Percentiles rank a stretch among this genome's conserved stretches.
phyloP scores from a whole-genome alignment of 176 grass and related monocot genomes.

The sorghum (Sorghum bicolor) region Sorghum_bicolor_NCBIv3 NC_012875.2:54965501-54966000 shows the following conservation, averaged over 20 bases:
- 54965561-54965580: slow-evolving; percentile 42
- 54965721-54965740: neutral
- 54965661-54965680: slow-evolving; percentile 55
- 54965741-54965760: neutral
- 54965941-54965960: too few relatives aligned
- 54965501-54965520: slow-evolving; percentile 39
- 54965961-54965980: too few relatives aligned
- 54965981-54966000: too few relatives aligned
- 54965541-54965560: slow-evolving; percentile 41
- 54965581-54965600: slow-evolving; percentile 46
- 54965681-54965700: slow-evolving; percentile 24
- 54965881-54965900: too few relatives aligned
- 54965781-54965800: neutral
- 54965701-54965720: neutral
- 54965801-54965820: too few relatives aligned
- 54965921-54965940: too few relatives aligned
- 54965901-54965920: too few relatives aligned
- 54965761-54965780: neutral
- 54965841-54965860: too few relatives aligned
- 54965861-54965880: too few relatives aligned
- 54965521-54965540: neutral
- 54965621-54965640: slow-evolving; percentile 13
- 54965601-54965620: slow-evolving; percentile 48
- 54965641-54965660: slow-evolving; percentile 43
- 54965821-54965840: too few relatives aligned